phyloP scores from a whole-genome alignment of 1,284 basidiomycete species.

The Rhodotorula sp. region DNA sequence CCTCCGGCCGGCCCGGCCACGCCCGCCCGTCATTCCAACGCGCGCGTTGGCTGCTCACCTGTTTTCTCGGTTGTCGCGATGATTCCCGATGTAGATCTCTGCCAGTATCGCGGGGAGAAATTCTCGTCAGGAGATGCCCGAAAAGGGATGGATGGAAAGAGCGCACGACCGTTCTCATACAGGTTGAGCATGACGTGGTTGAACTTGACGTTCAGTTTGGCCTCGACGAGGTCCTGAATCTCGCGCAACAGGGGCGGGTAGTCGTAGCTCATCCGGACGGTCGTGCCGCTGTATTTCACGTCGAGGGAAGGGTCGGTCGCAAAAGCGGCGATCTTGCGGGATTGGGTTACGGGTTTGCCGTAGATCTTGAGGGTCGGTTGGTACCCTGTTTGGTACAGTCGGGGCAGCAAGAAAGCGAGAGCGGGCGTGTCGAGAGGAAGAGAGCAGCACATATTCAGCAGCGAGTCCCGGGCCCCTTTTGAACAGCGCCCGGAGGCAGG shows the following conservation, averaged over 20 bases:
- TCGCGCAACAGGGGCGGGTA: constrained; percentile 52
- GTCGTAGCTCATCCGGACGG: constrained; percentile 51
- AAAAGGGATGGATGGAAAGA: neutral
- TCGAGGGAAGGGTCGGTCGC: constrained; percentile 50
- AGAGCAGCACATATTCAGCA: constrained; percentile 1
- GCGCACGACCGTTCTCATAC: constrained; percentile 53
- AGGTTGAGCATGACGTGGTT: constrained; percentile 58
- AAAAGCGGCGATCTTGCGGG: constrained; percentile 55
- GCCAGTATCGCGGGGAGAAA: neutral
- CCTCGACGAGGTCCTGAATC: constrained; percentile 51
- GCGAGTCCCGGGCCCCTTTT: neutral
- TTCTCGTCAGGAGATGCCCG: neutral
- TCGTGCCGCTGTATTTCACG: constrained; percentile 54
- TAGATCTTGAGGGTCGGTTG: constrained; percentile 58
- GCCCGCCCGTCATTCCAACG: no score
- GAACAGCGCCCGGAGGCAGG: neutral
- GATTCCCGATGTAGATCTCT: constrained; percentile 46
- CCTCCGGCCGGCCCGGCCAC: no score
- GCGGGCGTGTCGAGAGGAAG: neutral
- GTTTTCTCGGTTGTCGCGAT: constrained; percentile 51
- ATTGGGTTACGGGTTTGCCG: constrained; percentile 55
- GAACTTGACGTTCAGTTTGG: constrained; percentile 53
- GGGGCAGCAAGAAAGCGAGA: no score
- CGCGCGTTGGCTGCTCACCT: constrained; percentile 24
- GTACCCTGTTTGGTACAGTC: constrained; percentile 48